Conservation (phyloP, 2,329 filamentous ascomycete genomes). For the Colletotrichum incanum region DNA sequence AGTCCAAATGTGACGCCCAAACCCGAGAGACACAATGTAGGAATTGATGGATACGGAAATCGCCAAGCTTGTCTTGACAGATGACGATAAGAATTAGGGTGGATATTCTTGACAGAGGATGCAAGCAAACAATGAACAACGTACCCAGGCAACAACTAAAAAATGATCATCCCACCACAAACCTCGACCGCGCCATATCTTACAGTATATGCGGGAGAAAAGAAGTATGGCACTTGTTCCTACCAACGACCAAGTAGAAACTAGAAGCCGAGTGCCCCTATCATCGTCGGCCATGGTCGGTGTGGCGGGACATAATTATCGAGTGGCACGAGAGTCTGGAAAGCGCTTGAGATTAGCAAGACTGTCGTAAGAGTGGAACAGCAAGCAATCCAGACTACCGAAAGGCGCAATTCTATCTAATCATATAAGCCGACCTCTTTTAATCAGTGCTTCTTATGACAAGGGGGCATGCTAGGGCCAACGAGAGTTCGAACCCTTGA, state of each 20-base stretch:
- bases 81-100: background rate
- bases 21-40: conserved; percentile 50
- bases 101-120: background rate
- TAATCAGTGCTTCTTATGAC: background rate
- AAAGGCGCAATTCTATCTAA: background rate
- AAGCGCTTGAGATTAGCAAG: background rate
- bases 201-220: conserved; percentile 55
- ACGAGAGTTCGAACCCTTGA: conserved; percentile 11
- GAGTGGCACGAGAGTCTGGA: conserved; percentile 5
- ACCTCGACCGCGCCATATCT: conserved; percentile 52
- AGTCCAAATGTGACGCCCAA: conserved; percentile 45
- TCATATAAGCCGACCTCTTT: background rate
- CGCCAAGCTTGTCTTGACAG: conserved; percentile 47
- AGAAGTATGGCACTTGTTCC: conserved; percentile 48
- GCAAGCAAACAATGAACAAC: conserved; percentile 28
- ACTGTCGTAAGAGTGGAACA: background rate
- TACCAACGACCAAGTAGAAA: conserved; percentile 51
- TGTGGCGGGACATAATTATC: conserved; percentile 12
- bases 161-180: conserved; percentile 57
- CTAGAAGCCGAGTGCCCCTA: conserved; percentile 50
- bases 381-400: background rate
- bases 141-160: conserved; percentile 54
- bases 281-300: conserved; percentile 44
- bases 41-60: conserved; percentile 52
- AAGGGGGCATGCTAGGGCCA: conserved; percentile 15